Percentiles rank a stretch among this genome's conserved stretches.
These are phyloP conservation scores for Metschnikowia aberdeeniae DNA, from an alignment of 805 yeast species.

Conservation along the genomic window DNA sequence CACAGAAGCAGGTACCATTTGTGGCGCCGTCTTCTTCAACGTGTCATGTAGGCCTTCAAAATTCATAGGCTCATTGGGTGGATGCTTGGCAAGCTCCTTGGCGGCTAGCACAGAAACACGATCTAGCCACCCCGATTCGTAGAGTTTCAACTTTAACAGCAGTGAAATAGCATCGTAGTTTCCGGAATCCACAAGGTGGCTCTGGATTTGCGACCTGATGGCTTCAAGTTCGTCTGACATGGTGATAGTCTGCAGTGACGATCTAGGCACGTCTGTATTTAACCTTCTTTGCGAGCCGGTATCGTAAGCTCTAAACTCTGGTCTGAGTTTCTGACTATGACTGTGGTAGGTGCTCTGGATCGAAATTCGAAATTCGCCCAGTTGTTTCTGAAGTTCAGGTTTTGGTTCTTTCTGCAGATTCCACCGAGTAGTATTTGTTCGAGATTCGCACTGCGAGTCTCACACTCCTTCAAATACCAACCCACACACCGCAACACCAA, in stretches of 20 bases:
- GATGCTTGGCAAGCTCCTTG: slow-evolving; percentile 39
- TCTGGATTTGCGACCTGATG: slow-evolving; percentile 61
- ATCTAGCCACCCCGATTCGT: slow-evolving; percentile 85
- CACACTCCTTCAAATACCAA: too few species aligned
- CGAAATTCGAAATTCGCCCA: too few species aligned
- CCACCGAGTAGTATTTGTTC: too few species aligned
- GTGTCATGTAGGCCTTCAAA: slow-evolving; percentile 49
- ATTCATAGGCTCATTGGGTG: slow-evolving; percentile 36
- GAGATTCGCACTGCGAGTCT: too few species aligned
- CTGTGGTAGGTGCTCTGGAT: too few species aligned
- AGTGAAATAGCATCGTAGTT: slow-evolving; percentile 73
- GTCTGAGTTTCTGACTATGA: too few species aligned
- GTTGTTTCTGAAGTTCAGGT: too few species aligned
- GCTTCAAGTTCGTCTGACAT: slow-evolving; percentile 33
- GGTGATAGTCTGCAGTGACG: not conserved
- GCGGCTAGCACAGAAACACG: slow-evolving; percentile 58
- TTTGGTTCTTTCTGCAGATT: too few species aligned
- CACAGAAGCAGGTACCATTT: slow-evolving; percentile 66
- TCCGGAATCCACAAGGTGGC: slow-evolving; percentile 69
- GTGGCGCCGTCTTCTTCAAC: slow-evolving; percentile 63
- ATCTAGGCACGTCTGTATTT: not conserved
- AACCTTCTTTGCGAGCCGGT: too few species aligned
- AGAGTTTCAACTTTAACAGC: slow-evolving; percentile 56
- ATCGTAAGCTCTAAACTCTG: too few species aligned
- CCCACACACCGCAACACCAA: too few species aligned